phyloP scores from a whole-genome alignment of 345 rosid species.

The Triadica sebifera region DNA sequence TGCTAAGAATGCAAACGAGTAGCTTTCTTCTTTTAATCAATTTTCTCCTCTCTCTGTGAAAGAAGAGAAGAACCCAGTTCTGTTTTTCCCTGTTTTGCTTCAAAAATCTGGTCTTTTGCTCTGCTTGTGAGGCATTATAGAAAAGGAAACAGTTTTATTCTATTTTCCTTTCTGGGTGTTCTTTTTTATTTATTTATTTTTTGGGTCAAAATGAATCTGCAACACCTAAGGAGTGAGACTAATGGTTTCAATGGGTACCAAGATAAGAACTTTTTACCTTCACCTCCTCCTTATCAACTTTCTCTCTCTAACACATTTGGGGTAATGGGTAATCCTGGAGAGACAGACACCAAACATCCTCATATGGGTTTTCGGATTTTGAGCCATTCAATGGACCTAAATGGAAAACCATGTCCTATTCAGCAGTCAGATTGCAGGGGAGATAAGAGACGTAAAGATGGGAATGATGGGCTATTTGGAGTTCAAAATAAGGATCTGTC shows the following conservation, averaged over 20 bases:
- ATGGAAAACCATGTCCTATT: conserved; percentile 12
- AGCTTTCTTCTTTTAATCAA: no score
- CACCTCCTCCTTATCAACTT: conserved; percentile 18
- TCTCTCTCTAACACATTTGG: conserved; percentile 25
- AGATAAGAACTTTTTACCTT: conserved; percentile 32
- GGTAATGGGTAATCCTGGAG: neutral
- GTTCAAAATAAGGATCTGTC: conserved; percentile 23
- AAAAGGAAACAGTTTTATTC: neutral
- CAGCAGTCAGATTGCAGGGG: conserved; percentile 30
- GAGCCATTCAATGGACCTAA: conserved; percentile 26
- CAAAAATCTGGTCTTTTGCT: neutral
- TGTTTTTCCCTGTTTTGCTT: neutral
- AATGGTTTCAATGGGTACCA: conserved; percentile 21
- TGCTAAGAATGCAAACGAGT: no score
- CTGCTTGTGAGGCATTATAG: conserved; percentile 9
- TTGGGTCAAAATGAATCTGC: conserved; percentile 35
- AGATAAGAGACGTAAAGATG: conserved; percentile 19
- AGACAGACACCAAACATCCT: conserved; percentile 14
- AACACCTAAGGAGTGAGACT: conserved; percentile 15
- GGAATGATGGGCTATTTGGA: conserved; percentile 23
- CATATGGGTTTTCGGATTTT: conserved; percentile 36
- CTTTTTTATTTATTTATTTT: neutral
- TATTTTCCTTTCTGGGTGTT: neutral
- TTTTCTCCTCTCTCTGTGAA: no score
- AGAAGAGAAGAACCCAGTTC: neutral